Evolutionary conservation across 148 eudicot genomes (phyloP).

Genomic region (Dysphania ambrosioides): DNA sequence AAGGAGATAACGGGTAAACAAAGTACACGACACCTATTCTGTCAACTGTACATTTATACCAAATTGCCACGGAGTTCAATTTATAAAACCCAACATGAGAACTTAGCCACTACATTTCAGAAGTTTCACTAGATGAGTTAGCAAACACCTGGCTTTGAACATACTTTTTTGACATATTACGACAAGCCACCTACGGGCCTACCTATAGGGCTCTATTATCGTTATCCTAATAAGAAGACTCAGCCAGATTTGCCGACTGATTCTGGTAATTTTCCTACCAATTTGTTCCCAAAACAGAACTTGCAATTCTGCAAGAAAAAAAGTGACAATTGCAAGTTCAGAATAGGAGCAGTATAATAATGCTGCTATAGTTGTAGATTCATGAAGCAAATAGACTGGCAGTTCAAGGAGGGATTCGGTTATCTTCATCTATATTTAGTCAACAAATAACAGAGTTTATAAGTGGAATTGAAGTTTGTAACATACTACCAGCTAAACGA

Average conservation of each 20-base stretch:
- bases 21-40: too few species aligned
- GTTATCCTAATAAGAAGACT: background rate
- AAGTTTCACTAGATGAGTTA: too few species aligned
- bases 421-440: background rate
- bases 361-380: background rate
- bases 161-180: background rate
- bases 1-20: too few species aligned
- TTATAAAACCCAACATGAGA: too few species aligned
- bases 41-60: too few species aligned
- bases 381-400: background rate
- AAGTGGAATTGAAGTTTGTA: too few species aligned
- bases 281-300: background rate
- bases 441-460: too few species aligned
- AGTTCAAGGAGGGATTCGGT: background rate
- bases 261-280: background rate
- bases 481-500: too few species aligned
- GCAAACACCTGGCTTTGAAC: too few species aligned
- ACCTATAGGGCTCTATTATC: too few species aligned
- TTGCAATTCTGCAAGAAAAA: background rate
- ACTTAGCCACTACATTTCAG: too few species aligned
- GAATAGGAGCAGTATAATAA: background rate
- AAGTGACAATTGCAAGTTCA: background rate
- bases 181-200: background rate
- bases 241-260: background rate
- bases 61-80: too few species aligned